Conservation (phyloP, 345 rosid genomes). For the Boechera stricta region DNA sequence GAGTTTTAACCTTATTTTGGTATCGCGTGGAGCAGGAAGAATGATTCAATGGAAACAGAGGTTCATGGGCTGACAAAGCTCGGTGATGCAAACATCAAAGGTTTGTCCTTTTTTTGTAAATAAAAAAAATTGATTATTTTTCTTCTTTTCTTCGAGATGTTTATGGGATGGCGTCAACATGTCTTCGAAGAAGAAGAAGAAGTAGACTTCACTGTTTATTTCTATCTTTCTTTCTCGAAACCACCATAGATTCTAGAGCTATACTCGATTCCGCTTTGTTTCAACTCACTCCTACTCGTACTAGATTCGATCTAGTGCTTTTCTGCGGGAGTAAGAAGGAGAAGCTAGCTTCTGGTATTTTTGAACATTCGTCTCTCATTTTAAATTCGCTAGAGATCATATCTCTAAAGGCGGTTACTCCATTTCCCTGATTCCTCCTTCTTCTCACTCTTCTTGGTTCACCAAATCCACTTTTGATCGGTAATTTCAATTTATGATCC, state of each 20-base stretch:
- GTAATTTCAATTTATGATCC: constrained; percentile 39
- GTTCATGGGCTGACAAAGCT: constrained; percentile 78
- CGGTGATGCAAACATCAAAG: constrained; percentile 50
- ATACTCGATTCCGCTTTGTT: constrained; percentile 76
- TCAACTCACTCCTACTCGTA: constrained; percentile 93
- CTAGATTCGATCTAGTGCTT: constrained; percentile 83
- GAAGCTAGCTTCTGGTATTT: constrained; percentile 86
- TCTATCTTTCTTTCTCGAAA: constrained; percentile 26
- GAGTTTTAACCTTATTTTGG: too few relatives aligned
- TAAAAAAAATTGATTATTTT: too few relatives aligned
- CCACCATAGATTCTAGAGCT: constrained; percentile 59
- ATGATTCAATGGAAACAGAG: constrained; percentile 7
- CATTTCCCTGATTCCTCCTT: constrained; percentile 69
- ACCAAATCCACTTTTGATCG: constrained; percentile 86
- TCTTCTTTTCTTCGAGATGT: too few relatives aligned
- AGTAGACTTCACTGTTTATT: constrained; percentile 9
- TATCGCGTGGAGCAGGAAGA: too few relatives aligned
- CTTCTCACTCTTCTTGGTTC: constrained; percentile 66
- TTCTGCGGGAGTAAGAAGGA: constrained; percentile 67
- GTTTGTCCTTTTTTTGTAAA: constrained; percentile 41
- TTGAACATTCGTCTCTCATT: constrained; percentile 78
- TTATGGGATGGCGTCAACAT: constrained; percentile 1
- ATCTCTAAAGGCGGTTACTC: constrained; percentile 89
- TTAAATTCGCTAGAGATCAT: constrained; percentile 75
- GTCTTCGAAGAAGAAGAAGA: neutral